Evolutionary conservation across 176 grass and related monocot genomes (phyloP), one percentile per base, ranked within the genome.

Genomic region (Cenchrus purpureus): DNA sequence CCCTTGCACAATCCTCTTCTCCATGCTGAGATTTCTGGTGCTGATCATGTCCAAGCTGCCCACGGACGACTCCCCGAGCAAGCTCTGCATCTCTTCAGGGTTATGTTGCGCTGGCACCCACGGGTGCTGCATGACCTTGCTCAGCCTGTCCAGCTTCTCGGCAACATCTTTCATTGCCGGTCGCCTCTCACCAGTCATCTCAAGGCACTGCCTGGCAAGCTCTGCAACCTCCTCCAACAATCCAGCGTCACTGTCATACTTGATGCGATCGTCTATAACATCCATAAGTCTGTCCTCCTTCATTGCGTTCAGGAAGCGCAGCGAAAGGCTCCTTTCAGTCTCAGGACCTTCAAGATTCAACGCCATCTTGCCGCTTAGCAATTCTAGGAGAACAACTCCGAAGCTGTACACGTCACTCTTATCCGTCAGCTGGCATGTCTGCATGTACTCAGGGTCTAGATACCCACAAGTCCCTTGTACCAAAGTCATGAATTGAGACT

Each of bases 381-480:
- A 20, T 65, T 90, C 79, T 5, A 83, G 9, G 56, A 86, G 65
- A 67, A 86, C 73, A 55, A 90, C 84, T 1, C 79, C 79, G 0
- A 90, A 90, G 60, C 84, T 90, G 20, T 86, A 90, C 0, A 86
- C 88, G 2, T 86, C 79, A 9, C 88, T 90, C 56, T 82, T 86
- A 19, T 80, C 62, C 2, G 78, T 82, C 6, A 82, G 28, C 43
- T 62, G 82, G 11, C 83, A 68, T 0, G 82, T 75, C 12, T 70
- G 78, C 61, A 82, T 49, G 46, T 83, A 83, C 16, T 86, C 84
- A 1, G 78, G 88, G 15, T 86, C 83, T 19, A 90, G 65, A 13
- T 90, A 86, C 20, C 84, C 88, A n/a, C 69, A 82, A 7, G 78
- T 90, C 17, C 88, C 88, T 71, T 86, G 88, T 37, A 90, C 77